Conservation (phyloP, 2,329 filamentous ascomycete species). For the Apiospora hydei region DNA sequence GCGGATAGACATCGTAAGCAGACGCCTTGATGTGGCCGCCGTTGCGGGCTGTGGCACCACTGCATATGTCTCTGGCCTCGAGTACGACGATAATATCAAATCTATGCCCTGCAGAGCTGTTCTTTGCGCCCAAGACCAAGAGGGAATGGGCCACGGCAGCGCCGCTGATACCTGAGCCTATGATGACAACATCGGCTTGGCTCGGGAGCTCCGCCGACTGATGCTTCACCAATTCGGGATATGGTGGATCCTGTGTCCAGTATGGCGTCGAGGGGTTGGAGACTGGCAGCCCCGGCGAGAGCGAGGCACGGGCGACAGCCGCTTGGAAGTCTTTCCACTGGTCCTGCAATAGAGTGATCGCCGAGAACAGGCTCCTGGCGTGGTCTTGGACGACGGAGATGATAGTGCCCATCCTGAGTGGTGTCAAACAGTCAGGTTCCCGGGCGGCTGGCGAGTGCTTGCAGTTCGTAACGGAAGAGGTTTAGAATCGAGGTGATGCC, state of each 20-base stretch:
- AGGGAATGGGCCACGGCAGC: constrained; percentile 45
- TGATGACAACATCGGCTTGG: constrained; percentile 56
- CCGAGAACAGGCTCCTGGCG: too few species aligned
- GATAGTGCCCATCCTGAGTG: too few species aligned
- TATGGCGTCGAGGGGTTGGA: constrained; percentile 52
- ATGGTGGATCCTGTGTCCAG: constrained; percentile 54
- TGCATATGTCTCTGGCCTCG: constrained; percentile 58
- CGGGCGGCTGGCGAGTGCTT: too few species aligned
- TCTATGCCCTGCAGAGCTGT: neutral
- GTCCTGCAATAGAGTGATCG: too few species aligned
- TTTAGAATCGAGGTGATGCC: too few species aligned
- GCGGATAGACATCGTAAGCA: constrained; percentile 51
- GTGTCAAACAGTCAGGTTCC: too few species aligned
- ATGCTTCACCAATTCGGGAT: constrained; percentile 48
- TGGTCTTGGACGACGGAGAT: too few species aligned
- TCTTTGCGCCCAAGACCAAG: neutral
- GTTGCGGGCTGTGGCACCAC: constrained; percentile 61
- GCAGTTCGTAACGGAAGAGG: too few species aligned
- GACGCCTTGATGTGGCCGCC: constrained; percentile 58
- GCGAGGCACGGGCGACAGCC: neutral
- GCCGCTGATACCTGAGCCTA: constrained; percentile 63
- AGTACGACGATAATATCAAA: constrained; percentile 50
- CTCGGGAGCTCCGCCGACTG: constrained; percentile 44
- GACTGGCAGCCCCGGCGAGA: constrained; percentile 49
- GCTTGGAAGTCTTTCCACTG: neutral